phyloP scores from a whole-genome alignment of 495 filamentous ascomycete species.

The Astrothelium macrocarpum region DNA sequence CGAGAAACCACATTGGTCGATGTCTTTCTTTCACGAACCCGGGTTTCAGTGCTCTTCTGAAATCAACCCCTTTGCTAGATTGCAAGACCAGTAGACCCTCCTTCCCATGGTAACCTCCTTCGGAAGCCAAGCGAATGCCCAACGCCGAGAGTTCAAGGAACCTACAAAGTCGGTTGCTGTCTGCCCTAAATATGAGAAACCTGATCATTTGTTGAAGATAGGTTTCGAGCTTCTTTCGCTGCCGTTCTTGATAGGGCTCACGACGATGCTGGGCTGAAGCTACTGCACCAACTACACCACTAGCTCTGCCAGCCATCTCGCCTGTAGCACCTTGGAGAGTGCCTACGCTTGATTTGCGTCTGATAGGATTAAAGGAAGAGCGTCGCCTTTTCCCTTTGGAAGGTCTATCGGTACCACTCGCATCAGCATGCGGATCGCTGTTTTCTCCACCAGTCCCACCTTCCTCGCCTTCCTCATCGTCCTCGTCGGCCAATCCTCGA shows the following conservation, averaged over 20 bases:
- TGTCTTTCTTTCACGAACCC: constrained; percentile 67
- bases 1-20: constrained; percentile 91
- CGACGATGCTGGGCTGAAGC: constrained; percentile 18
- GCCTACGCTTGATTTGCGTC: constrained; percentile 45
- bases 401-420: constrained; percentile 48
- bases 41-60: constrained; percentile 69
- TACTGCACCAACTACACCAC: constrained; percentile 29
- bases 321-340: constrained; percentile 36
- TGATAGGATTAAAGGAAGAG: constrained; percentile 46
- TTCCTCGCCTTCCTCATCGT: constrained; percentile 56
- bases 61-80: constrained; percentile 83
- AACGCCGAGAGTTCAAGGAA: constrained; percentile 93
- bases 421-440: constrained; percentile 47
- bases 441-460: constrained; percentile 35
- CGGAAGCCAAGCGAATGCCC: constrained; percentile 87
- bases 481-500: constrained; percentile 71
- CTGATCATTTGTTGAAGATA: constrained; percentile 93
- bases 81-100: constrained; percentile 90
- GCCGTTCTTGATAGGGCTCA: constrained; percentile 53
- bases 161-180: constrained; percentile 91
- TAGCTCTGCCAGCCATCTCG: constrained; percentile 34
- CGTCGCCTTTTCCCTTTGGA: constrained; percentile 53
- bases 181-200: constrained; percentile 89
- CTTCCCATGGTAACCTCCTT: constrained; percentile 95
- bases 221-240: constrained; percentile 75